Percentiles rank a stretch among this genome's conserved stretches.
These are phyloP conservation scores for Turritis glabra DNA, from an alignment of 345 rosid genomes.

Conservation along the genomic window DNA sequence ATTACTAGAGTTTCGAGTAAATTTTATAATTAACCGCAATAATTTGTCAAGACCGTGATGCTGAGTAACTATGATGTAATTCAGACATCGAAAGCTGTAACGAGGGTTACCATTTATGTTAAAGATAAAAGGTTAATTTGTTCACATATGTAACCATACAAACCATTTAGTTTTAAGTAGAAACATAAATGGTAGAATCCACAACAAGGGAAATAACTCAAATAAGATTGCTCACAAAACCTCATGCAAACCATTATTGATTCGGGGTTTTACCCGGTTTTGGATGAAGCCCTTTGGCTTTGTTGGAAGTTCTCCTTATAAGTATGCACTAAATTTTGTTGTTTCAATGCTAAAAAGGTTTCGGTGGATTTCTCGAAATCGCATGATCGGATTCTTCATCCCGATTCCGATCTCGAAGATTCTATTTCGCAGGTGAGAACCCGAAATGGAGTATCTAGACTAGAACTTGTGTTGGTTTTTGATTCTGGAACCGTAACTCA, in stretches of 20 bases:
- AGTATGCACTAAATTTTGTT: too few species aligned
- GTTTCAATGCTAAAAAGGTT: slow-evolving; percentile 43
- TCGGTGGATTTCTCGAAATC: slow-evolving; percentile 60
- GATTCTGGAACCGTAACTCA: too few species aligned
- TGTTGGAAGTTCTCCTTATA: too few species aligned
- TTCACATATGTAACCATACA: not conserved
- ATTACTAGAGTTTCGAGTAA: not conserved
- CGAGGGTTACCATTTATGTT: too few species aligned
- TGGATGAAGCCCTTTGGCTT: too few species aligned
- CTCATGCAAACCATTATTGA: too few species aligned
- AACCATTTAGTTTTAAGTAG: too few species aligned
- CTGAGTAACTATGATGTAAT: not conserved
- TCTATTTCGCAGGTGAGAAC: slow-evolving; percentile 64
- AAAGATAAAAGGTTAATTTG: not conserved
- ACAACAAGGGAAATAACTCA: not conserved
- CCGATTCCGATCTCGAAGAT: slow-evolving; percentile 61
- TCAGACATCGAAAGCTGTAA: not conserved
- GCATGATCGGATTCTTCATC: slow-evolving; percentile 64
- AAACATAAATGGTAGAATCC: not conserved
- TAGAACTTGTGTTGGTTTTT: too few species aligned
- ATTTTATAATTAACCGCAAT: not conserved
- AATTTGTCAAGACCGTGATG: slow-evolving; percentile 29
- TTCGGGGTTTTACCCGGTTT: too few species aligned
- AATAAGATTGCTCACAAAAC: not conserved
- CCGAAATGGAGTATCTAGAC: not conserved